Base-by-base conservation (phyloP, 176 grass and related monocot genomes). In the Eleusine indica region DNA sequence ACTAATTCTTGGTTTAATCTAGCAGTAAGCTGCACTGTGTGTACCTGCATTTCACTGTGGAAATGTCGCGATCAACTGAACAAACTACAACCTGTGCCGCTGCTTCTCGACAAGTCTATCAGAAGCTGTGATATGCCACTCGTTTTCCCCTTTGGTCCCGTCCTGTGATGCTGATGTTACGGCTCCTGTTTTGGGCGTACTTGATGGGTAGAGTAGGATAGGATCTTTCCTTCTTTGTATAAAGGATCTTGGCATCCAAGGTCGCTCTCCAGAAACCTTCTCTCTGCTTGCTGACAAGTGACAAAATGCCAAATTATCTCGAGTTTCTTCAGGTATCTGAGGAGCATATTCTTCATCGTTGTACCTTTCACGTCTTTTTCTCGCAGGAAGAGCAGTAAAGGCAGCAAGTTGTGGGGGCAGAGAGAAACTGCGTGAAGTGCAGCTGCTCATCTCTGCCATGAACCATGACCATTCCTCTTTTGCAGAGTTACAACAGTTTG, bases 271-370 rank as follows among this genome's bases (percentile, higher is more conserved):
- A 19, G 14, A 30, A 9, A 29, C 75, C 35, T 74, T 53, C 66
- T 67, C 42, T 47, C 29, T 70, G 56, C 83, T 51, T 14, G 21
- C 61, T 68, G 48, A 66, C 84, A 35, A 18, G 42, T 65, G 68
- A 74, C 60, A 66, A 49, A 43, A 56, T 3, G 76, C 44, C 58
- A 41, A 75, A 58, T 58, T 16, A 29, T 43, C 25, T 16, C 28
- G 37, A 62, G 66, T 16, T 30, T 43, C 25, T 10, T 41, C 70
- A 62, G 25, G 7, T 22, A 49, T 72, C 7, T 30, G 54, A 30
- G 25, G 47, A 66, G 38, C 18, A 74, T 56, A 38, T 74, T 74
- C 72, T 53, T 28, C 14, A 9, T 17, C 13, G 10, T 4, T n/a
- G 75, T 21, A 30, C 29, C 9, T 66, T 66, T 21, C 4, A 38